Evolutionary conservation across 805 yeast genomes (phyloP), one percentile per base, ranked within the genome.

Genomic region (Peterozyma toletana): DNA sequence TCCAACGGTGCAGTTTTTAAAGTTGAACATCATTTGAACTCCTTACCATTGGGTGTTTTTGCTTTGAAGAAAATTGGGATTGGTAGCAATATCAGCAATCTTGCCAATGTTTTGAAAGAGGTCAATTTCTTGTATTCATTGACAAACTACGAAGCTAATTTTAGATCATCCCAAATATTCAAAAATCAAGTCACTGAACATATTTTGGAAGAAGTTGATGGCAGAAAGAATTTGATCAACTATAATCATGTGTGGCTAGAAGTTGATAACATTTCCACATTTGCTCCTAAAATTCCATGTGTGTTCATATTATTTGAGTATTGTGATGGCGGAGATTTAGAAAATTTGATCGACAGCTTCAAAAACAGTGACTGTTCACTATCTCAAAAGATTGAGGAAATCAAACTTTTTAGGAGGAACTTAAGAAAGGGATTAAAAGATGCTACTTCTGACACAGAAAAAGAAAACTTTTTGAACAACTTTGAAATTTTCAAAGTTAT

Each of bases 191-290:
- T 21, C 27, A 21, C 27, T 21, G 43, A 42, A 7, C 37, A 33
- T 18, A 35, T 29, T 14, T 35, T 21, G 27, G 42, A 38, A 13
- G 43, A 45, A 1, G 41, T 50, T 10, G 52, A 50, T 30, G 61
- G 50, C 45, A 62, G 43, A 64, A 69, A 33, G 60, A 84, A 88
- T 58, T 70, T 89, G 51, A 86, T 89, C 27, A 76, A 84, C 16
- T 89, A 89, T 57, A 88, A 89, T 55, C 96, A 89, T 61, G 96
- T 88, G 21, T 89, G 96, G 96, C 60, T 89, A 30, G 96, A 89
- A 55, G 68, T 82, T 54, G 84, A 75, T 35, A 59, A 66, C 15
- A 57, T 73, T 29, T 66, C 73, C 38, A 66, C 63, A 9, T 78
- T 78, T 57, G 80, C 80, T 41, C 78, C 83, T 33, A 59, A 70